Percentiles rank a stretch among this genome's conserved stretches.
These are phyloP conservation scores for Backusella parvicylindrica DNA, from an alignment of 192 early-diverging fungal genomes.

Conservation along the genomic window DNA sequence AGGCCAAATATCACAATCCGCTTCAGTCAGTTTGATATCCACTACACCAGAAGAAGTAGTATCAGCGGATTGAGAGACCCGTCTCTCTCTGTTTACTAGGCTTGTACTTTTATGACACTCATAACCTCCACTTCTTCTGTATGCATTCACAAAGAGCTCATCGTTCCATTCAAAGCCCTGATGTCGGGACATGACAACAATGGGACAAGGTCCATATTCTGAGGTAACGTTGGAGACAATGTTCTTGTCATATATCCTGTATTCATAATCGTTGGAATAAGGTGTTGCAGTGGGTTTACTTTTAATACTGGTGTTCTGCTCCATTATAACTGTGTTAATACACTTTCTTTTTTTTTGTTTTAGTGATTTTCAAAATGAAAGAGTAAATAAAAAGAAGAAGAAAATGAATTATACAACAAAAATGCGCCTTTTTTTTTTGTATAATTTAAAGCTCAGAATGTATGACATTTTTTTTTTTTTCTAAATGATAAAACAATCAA, in stretches of 20 bases:
- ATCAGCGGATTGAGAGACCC: neutral
- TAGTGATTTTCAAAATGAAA: neutral
- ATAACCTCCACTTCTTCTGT: slow-evolving; percentile 16
- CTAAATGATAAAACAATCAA: neutral
- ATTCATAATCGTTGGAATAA: slow-evolving; percentile 19
- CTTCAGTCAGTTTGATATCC: slow-evolving; percentile 17
- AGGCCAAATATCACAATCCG: slow-evolving; percentile 27
- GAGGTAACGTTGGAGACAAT: neutral
- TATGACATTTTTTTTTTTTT: neutral
- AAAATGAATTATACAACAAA: neutral
- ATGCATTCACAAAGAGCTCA: slow-evolving; percentile 22
- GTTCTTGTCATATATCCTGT: slow-evolving; percentile 12
- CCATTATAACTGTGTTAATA: neutral
- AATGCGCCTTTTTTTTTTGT: neutral
- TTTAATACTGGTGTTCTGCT: neutral
- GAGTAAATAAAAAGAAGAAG: neutral
- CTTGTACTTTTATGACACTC: slow-evolving; percentile 19
- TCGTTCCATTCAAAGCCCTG: slow-evolving; percentile 37
- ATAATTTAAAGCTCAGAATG: neutral
- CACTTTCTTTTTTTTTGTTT: neutral
- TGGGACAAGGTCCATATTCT: slow-evolving; percentile 17
- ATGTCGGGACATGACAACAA: slow-evolving; percentile 28
- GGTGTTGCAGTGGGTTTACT: neutral
- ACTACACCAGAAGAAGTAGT: slow-evolving; percentile 6
- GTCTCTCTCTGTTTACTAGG: neutral